Conservation (phyloP, 106 monocot genomes). For the Phalaenopsis aphrodite region DNA sequence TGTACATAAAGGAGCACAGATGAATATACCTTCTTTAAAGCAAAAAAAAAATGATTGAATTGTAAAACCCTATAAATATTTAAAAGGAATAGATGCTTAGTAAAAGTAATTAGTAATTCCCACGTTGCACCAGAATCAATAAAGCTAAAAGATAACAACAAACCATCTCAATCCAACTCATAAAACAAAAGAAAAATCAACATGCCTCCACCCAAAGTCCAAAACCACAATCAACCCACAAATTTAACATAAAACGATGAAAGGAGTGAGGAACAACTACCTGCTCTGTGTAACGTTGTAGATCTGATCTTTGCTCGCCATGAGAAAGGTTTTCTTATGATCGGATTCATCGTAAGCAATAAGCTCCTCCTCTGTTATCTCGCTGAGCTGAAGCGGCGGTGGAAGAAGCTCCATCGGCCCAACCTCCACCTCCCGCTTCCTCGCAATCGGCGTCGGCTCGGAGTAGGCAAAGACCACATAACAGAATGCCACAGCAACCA, state of each 20-base stretch:
- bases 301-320: constrained; percentile 78
- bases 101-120: not conserved
- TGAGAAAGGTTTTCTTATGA: constrained; percentile 54
- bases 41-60: not conserved
- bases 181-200: not conserved
- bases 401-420: constrained; percentile 45
- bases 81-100: not conserved
- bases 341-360: constrained; percentile 51
- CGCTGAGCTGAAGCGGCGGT: constrained; percentile 50
- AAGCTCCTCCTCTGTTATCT: constrained; percentile 66
- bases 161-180: not conserved
- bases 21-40: not conserved
- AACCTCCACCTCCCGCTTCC: constrained; percentile 16
- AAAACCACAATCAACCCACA: not conserved
- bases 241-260: not conserved
- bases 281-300: constrained; percentile 79
- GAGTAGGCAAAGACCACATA: constrained; percentile 34
- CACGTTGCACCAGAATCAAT: not conserved
- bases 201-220: not conserved
- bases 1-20: not conserved
- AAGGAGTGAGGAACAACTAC: constrained; percentile 3
- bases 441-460: constrained; percentile 16
- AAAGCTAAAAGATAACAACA: not conserved
- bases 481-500: constrained; percentile 40
- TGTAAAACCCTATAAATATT: not conserved